These are phyloP conservation scores for Meyerozyma smithsonii DNA, from an alignment of 1,139 yeast species.

Conservation along the genomic window DNA sequence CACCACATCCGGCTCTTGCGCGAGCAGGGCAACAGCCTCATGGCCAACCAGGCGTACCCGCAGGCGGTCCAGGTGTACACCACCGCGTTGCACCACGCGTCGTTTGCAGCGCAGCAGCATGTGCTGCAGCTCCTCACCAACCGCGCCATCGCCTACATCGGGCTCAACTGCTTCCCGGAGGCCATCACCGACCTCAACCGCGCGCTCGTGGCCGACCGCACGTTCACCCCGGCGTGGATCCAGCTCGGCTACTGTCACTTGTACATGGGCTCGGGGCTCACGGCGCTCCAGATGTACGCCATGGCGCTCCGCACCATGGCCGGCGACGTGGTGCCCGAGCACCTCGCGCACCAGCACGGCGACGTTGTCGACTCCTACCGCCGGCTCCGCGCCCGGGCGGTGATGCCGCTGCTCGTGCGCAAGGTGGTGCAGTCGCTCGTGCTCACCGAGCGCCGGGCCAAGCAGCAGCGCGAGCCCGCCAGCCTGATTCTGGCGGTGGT, in stretches of 20 bases:
- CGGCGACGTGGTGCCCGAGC: slow-evolving; percentile 30
- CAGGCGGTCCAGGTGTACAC: slow-evolving; percentile 41
- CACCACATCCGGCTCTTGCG: slow-evolving; percentile 19
- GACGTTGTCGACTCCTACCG: slow-evolving; percentile 17
- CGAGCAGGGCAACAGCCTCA: slow-evolving; percentile 41
- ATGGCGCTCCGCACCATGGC: slow-evolving; percentile 26
- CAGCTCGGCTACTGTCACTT: slow-evolving; percentile 44
- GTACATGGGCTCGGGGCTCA: slow-evolving; percentile 35
- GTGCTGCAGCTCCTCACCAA: slow-evolving; percentile 36
- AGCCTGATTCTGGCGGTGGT: slow-evolving; percentile 20
- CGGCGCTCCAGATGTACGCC: slow-evolving; percentile 31
- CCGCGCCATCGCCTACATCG: slow-evolving; percentile 41
- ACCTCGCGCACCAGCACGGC: slow-evolving; percentile 15
- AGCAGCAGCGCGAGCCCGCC: slow-evolving; percentile 30
- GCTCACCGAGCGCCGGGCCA: slow-evolving; percentile 37
- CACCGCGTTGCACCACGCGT: slow-evolving; percentile 26
- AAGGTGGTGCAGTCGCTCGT: slow-evolving; percentile 32
- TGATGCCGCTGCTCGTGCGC: slow-evolving; percentile 39
- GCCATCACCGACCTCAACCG: slow-evolving; percentile 34
- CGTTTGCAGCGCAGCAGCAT: slow-evolving; percentile 13
- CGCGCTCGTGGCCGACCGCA: slow-evolving; percentile 28
- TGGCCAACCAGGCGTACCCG: slow-evolving; percentile 34
- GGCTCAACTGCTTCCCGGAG: slow-evolving; percentile 39
- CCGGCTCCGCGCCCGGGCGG: slow-evolving; percentile 17
- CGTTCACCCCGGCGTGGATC: slow-evolving; percentile 42